Base-by-base conservation (phyloP, 305 asterid genomes). In the Plantago rigida region DNA sequence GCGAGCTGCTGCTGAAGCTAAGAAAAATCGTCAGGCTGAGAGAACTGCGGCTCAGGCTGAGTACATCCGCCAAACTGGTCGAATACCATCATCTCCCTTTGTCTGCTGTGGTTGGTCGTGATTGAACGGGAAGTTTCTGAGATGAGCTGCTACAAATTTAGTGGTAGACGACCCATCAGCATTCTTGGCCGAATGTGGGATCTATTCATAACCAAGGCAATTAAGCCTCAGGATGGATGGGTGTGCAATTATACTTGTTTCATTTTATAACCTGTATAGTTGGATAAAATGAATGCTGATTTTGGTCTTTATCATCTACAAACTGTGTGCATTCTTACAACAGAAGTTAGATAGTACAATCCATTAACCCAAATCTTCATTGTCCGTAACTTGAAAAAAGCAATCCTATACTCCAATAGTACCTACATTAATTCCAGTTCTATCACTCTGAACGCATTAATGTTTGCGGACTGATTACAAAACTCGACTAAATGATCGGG, bases 21-120 rank as follows among this genome's bases (percentile, higher is more conserved):
- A 81, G 59, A 87, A 77, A 65, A 77, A 65, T 28, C 80, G 68
- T 47, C 88, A 78, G 61, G 94, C 95, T 9, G 83, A 81, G 56
- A 79, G 78, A 74, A 83, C 90, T 28, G 79, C 85, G 26, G 87
- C 79, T 13, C 85, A 82, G 59, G 94, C 81, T 3, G 94, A 85
- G 62, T 82, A 81, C 69, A 84, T 87, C 28, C 83, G 87, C 54
- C 87, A 76, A 66, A 84, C 91, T 0, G 96, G 97, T 41, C 89
- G 82, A 56, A 78, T 87, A 58, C 97, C 94, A 19, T 75, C 89
- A 0, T 73, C 82, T 28, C 73, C 83, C 28, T 81, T 80, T 67
- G 42, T 69, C 62, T 90, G 95, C 74, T 90, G 96, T 61, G 94
- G 95, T 11, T 90, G 94, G 96, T 75, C 76, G 28, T 84, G 70